phyloP scores from a whole-genome alignment of 225 moss, liverwort and hornwort genomes.

The Pleurozium schreberi region DNA sequence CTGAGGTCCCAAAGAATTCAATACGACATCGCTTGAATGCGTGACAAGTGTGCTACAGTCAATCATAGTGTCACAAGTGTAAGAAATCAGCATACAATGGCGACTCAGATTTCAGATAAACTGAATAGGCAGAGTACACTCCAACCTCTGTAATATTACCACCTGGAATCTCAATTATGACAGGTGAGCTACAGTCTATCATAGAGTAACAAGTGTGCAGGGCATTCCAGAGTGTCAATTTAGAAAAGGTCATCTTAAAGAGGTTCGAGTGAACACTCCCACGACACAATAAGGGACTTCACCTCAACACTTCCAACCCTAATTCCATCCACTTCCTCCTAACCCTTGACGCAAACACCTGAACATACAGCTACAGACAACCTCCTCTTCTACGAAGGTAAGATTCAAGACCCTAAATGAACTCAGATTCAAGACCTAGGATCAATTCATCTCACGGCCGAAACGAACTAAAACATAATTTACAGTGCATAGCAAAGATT shows the following conservation, averaged over 20 bases:
- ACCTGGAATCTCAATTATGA: background rate
- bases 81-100: background rate
- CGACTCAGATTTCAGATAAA: background rate
- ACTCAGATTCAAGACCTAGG: background rate
- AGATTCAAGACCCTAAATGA: background rate
- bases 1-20: background rate
- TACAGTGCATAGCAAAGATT: background rate
- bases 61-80: background rate
- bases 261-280: background rate
- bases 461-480: background rate
- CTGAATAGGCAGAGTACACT: background rate
- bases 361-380: background rate
- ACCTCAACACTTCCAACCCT: background rate
- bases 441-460: background rate
- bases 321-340: background rate
- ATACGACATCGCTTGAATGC: background rate
- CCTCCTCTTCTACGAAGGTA: background rate
- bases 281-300: background rate
- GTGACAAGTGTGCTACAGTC: background rate
- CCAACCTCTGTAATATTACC: background rate
- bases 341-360: background rate
- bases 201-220: background rate
- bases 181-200: background rate
- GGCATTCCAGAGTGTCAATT: background rate
- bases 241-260: background rate